Percentiles rank a stretch among this genome's conserved stretches.
Evolutionary conservation across 768 basidiomycete genomes (phyloP).

Genomic region (Solioccasus polychromus): DNA sequence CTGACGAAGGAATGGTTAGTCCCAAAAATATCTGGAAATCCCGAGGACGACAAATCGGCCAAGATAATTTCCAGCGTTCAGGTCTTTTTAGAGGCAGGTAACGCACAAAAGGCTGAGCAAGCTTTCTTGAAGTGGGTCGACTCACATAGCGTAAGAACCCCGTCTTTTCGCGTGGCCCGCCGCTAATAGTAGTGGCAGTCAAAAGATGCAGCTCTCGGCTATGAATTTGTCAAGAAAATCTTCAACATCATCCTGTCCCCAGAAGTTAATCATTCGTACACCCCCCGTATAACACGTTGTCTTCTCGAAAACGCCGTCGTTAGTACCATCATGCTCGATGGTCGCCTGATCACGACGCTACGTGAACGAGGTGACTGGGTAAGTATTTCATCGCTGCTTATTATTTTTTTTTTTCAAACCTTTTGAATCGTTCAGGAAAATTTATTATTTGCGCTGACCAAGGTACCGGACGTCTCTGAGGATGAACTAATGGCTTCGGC

Average conservation of each 20-base stretch:
- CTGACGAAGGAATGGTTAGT: constrained; percentile 47
- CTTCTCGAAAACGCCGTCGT: constrained; percentile 58
- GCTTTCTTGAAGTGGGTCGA: constrained; percentile 63
- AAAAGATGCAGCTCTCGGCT: constrained; percentile 25
- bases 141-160: constrained; percentile 27
- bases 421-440: constrained; percentile 24
- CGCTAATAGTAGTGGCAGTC: constrained; percentile 14
- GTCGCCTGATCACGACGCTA: constrained; percentile 54
- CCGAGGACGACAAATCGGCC: constrained; percentile 16
- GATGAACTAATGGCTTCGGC: constrained; percentile 57
- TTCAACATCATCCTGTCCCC: constrained; percentile 50
- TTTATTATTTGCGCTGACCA: constrained; percentile 49
- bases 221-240: constrained; percentile 60
- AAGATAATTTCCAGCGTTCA: constrained; percentile 40
- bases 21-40: constrained; percentile 1
- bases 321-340: constrained; percentile 59
- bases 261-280: constrained; percentile 41
- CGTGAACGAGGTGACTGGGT: constrained; percentile 68
- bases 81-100: constrained; percentile 39
- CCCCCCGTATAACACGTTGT: constrained; percentile 53
- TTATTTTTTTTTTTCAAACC: background rate
- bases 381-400: constrained; percentile 11
- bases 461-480: constrained; percentile 65
- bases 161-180: background rate
- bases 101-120: constrained; percentile 51